A percentile compares a stretch with the other conserved stretches of the same genome.
Evolutionary conservation across 768 basidiomycete species (phyloP).

Genomic region (Lactarius quietus): DNA sequence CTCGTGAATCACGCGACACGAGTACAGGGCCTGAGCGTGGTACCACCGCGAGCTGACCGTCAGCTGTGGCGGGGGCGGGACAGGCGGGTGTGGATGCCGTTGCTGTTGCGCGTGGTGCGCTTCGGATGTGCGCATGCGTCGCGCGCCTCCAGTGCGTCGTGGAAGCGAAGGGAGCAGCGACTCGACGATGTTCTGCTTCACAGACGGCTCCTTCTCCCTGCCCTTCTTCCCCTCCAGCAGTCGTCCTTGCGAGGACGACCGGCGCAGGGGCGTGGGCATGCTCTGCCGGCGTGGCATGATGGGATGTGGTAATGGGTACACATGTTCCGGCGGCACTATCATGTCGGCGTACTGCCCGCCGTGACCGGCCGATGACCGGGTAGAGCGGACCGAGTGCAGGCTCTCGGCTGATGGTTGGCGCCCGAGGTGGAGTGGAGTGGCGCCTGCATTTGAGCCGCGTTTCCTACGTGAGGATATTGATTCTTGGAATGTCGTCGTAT

Average conservation of each 20-base stretch:
- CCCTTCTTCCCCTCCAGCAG: conserved; percentile 27
- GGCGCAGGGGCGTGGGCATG: conserved; percentile 41
- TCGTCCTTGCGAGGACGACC: conserved; percentile 31
- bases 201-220: conserved; percentile 6
- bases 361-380: conserved; percentile 31
- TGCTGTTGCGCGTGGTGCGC: conserved; percentile 20
- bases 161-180: conserved; percentile 7
- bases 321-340: conserved; percentile 21
- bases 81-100: conserved; percentile 25
- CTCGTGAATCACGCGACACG: conserved; percentile 64
- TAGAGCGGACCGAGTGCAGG: conserved; percentile 37
- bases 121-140: conserved; percentile 11
- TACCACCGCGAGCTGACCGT: conserved; percentile 24
- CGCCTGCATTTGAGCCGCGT: conserved; percentile 19
- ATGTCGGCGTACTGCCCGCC: conserved; percentile 30
- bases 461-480: conserved; percentile 20
- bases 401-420: conserved; percentile 41
- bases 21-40: conserved; percentile 36
- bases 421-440: conserved; percentile 26
- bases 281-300: conserved; percentile 45
- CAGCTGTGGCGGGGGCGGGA: conserved; percentile 20
- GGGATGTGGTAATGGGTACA: conserved; percentile 13
- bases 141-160: conserved; percentile 17
- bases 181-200: not conserved
- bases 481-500: not conserved